Evolutionary conservation across 257 asterid genomes (phyloP), one percentile per base, ranked within the genome.

Genomic region (Nicotiana sylvestris): DNA sequence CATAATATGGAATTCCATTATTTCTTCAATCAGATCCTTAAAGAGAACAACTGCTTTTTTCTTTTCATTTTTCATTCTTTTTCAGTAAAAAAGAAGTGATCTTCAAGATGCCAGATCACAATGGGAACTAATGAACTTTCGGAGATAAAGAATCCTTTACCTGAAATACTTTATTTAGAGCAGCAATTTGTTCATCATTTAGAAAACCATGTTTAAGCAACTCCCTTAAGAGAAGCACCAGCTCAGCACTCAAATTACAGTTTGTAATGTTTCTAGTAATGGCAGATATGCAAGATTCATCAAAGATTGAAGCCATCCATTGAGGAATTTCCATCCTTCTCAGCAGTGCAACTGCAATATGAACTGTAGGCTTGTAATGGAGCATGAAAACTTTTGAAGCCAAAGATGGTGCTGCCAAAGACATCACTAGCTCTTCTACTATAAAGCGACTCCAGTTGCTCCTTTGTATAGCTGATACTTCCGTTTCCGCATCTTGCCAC

Each of bases 391-490:
- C 78, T 81, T 87, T 89, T 69, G 94, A 87, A 10, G 93, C 88
- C 82, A 91, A 53, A 82, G 86, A 86, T 68, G 98, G 94, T 82
- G 91, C 85, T 27, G 91, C 90, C 85, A 96, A 85, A 57, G 92
- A 90, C 92, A 93, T 88, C 66, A 88, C 96, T 74, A 96, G 86
- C 90, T 96, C 98, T 86, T 96, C 98, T 86, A 94, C 89, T 62
- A 96, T 90, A 89, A 96, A 76, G 83, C 95, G 88, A 82, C 91
- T 92, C 99, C 99, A 96, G 27, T 18, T 86, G 84, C 81, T 88
- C 69, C 85, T 82, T 77, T 70, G 85, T 12, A 83, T 56, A 30
- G 83, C 78, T 51, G 78, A 37, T 33, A 87, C 79, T 85, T 88
- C 91, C 35, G 32, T 76, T 67, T 89, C 85, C 80, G 76, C 86